phyloP scores from a whole-genome alignment of 257 asterid genomes.

The Gardenia jasminoides region DNA sequence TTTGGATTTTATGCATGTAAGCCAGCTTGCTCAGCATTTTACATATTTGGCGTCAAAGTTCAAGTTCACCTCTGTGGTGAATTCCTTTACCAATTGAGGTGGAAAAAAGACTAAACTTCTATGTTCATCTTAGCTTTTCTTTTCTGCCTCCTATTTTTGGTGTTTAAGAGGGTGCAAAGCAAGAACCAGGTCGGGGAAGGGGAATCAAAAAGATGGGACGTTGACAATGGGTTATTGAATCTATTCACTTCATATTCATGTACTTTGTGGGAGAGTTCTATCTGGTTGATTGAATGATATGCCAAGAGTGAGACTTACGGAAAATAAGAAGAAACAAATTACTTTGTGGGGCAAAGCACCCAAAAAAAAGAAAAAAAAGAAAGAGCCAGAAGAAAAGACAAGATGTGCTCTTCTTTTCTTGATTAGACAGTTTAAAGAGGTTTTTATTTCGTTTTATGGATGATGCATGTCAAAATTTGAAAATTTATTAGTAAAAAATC shows the following conservation, averaged over 20 bases:
- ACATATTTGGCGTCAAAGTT: background rate
- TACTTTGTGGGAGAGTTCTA: background rate
- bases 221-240: background rate
- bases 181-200: background rate
- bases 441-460: background rate
- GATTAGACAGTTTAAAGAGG: background rate
- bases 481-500: too few species aligned
- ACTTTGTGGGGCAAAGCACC: too few species aligned
- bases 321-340: too few species aligned
- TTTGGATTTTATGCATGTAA: background rate
- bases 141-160: too few species aligned
- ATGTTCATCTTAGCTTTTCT: background rate
- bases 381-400: too few species aligned
- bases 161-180: background rate
- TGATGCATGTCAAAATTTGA: background rate
- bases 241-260: background rate
- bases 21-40: background rate
- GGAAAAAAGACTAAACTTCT: too few species aligned
- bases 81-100: background rate
- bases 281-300: too few species aligned
- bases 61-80: background rate
- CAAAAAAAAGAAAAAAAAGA: too few species aligned
- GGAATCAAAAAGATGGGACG: background rate
- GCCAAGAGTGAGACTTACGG: too few species aligned
- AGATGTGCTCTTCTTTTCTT: too few species aligned